These are phyloP conservation scores for Berberis vulgaris DNA, from an alignment of 164 flowering plant species.

Conservation along the genomic window DNA sequence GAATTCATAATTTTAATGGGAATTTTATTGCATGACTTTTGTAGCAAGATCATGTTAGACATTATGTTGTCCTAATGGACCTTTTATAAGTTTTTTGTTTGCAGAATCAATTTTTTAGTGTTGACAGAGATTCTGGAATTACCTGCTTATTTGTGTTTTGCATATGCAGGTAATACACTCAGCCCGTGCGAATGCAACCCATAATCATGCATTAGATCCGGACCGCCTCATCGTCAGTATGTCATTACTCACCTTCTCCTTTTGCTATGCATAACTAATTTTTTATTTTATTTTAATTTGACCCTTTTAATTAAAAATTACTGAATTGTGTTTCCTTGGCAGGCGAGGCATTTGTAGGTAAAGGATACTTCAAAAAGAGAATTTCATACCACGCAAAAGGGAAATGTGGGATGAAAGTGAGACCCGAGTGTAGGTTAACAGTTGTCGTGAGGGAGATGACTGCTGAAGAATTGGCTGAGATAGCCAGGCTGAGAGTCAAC, in stretches of 20 bases:
- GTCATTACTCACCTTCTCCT: not conserved
- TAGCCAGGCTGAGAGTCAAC: slow-evolving; percentile 67
- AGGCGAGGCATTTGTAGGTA: slow-evolving; percentile 98
- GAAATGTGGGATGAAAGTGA: slow-evolving; percentile 47
- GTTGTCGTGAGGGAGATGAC: slow-evolving; percentile 87
- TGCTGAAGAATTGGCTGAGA: slow-evolving; percentile 79
- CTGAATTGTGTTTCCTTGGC: slow-evolving; percentile 6
- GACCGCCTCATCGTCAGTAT: slow-evolving; percentile 96
- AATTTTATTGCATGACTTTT: no score
- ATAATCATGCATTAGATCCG: slow-evolving; percentile 81
- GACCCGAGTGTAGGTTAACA: slow-evolving; percentile 85
- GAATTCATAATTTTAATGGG: no score
- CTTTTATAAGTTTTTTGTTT: no score
- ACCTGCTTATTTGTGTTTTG: not conserved
- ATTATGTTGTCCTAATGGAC: no score
- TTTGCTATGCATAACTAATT: not conserved
- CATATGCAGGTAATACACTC: slow-evolving; percentile 79
- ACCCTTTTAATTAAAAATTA: no score
- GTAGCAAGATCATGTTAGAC: no score
- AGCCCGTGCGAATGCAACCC: slow-evolving; percentile 94
- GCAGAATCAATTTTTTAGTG: no score
- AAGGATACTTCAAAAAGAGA: slow-evolving; percentile 65
- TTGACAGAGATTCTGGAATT: no score
- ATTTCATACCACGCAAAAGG: slow-evolving; percentile 66
- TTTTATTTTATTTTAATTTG: no score